Evolutionary conservation across 164 flowering plant genomes (phyloP), one percentile per base, ranked within the genome.

Genomic region (Dillenia suffruticosa): DNA sequence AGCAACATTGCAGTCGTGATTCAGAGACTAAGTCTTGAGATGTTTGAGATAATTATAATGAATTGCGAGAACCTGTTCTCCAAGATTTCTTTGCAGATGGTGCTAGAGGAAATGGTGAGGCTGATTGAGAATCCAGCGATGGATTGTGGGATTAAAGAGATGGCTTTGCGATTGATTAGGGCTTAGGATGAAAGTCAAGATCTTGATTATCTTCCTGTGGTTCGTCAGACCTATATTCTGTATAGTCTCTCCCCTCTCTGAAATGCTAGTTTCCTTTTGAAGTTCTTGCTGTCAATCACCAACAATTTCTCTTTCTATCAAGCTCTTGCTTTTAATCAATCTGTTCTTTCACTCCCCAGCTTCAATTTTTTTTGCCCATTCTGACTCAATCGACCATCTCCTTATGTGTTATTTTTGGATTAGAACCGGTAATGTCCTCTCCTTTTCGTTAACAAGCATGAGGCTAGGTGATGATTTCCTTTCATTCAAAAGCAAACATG

Each of bases 1-100:
- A 66, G 84, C 24, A 76, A 74, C 68, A 85, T 57, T 54, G 65
- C 48, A 22, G 68, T 5, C 5, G 40, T 60, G 55, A 72, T 71
- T 51, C 93, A 84, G 62, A 72, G 75, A 60, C 70, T 89, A 66
- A 70, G 80, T 57, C 82, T 92, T 49, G 96, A 86, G 59, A 72
- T 92, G 68, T 61, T 92, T 68, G 98, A 92, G 72, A 67, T 84
- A 22, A 81, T 84, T 55, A 73, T 88, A 8, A 82, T 82, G 84
- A 92, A 89, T 63, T 92, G 98, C 58, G 92, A 88, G 66, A 90
- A 89, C 81, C 91, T 89, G 45, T 86, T 82, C 68, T 88, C 93
- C 0, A 91, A 82, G 70, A 80, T 89, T 50, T 96, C 96, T 10
- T 89, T 96, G n/a, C 93, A 88, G 80, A 89, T 81, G 76, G 83